Evolutionary conservation across 768 basidiomycete species (phyloP).

Genomic region (Crepidotus variabilis): DNA sequence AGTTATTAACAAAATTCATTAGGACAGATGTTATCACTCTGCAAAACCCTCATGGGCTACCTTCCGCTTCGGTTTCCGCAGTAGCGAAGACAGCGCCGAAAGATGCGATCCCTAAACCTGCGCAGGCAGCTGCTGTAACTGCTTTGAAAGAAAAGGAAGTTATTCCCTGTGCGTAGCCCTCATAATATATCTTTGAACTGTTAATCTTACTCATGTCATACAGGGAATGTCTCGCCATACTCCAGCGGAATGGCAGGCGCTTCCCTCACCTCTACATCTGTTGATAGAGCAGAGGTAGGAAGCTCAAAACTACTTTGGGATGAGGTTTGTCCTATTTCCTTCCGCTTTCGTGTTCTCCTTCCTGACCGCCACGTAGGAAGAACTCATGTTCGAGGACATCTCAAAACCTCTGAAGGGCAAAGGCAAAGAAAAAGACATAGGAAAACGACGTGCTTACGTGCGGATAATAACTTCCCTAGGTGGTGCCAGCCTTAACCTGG

Average conservation of each 20-base stretch:
- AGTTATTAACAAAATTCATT: slow-evolving; percentile 7
- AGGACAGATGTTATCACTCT: slow-evolving; percentile 91
- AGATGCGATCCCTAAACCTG: slow-evolving; percentile 29
- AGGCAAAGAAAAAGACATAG: slow-evolving; percentile 90
- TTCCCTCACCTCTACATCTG: slow-evolving; percentile 88
- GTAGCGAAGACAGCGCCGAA: slow-evolving; percentile 23
- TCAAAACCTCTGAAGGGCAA: slow-evolving; percentile 76
- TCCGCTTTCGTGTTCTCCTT: background rate
- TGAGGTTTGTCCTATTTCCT: slow-evolving; percentile 47
- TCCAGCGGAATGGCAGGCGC: slow-evolving; percentile 89
- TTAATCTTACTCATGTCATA: background rate
- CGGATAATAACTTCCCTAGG: slow-evolving; percentile 94
- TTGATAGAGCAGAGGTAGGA: slow-evolving; percentile 62
- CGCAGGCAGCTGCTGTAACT: slow-evolving; percentile 28
- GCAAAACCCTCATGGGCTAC: slow-evolving; percentile 84
- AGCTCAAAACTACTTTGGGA: slow-evolving; percentile 90
- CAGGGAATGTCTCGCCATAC: slow-evolving; percentile 91
- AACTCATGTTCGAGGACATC: slow-evolving; percentile 96
- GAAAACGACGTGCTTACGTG: slow-evolving; percentile 90
- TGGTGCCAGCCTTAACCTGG: slow-evolving; percentile 77
- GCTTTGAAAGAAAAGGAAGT: slow-evolving; percentile 48
- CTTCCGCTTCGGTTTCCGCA: slow-evolving; percentile 44
- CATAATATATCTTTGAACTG: background rate
- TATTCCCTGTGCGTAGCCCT: slow-evolving; percentile 58
- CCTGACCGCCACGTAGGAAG: slow-evolving; percentile 53